Base-by-base conservation (phyloP, 148 eudicot genomes). In the Drosera capensis region DNA sequence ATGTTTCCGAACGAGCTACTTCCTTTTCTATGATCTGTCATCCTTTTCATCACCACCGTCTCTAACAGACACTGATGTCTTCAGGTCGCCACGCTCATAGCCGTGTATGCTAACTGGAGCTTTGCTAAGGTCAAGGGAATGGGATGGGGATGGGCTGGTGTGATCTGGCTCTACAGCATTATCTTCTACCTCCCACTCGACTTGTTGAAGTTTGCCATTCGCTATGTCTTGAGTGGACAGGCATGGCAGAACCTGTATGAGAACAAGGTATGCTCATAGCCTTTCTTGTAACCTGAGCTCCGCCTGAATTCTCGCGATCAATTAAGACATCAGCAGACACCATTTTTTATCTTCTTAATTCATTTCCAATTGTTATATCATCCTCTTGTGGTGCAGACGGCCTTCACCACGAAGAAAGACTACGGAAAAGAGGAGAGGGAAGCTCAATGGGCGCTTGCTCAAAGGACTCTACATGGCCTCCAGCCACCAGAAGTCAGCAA, bases 61-160 rank as follows among this genome's bases (percentile, higher is more conserved):
- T 3, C 11, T 34, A 11, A 34, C 13, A 9, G 9, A 34, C n/a
- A 9, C n/a, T 34, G 38, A 16, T 40, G 6, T 40, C 20, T 40
- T 16, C 44, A 40, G 44, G 23, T 40, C 8, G 44, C 44, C 20
- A 40, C 44, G 16, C 44, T 40, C 21, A 40, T 40, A 16, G 44
- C 44, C 18, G 44, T 40, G 8, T 40, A 40, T 20, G 20, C 21
- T 40, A 40, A 40, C 44, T 40, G 44, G 44, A n/a, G 21, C 7
- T 40, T 40, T 16, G 44, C 44, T 5, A 40, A 16, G 44, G 19
- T 40, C 20, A 16, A 17, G 12, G 44, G 44, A 16, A 40, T 40
- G 21, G 44, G 44, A 40, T 40, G 44, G 44, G 44, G 44, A 2
- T 40, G 44, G 44, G 44, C 20, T 40, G 44, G 23, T 16, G 44